Conservation (phyloP, 306 rosid genomes). For the Lathyrus oleraceus region DNA sequence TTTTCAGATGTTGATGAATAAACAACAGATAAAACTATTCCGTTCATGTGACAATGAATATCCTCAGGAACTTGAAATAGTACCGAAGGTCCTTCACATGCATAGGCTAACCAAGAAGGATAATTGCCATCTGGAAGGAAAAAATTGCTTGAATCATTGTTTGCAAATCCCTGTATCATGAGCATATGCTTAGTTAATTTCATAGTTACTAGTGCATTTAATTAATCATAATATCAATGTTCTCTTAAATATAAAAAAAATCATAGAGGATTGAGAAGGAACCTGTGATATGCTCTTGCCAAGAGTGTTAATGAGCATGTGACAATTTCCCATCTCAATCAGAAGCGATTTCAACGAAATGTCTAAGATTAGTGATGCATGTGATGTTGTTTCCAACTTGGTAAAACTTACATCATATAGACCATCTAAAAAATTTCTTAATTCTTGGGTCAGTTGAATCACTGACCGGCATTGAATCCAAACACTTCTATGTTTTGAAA, state of each 20-base stretch:
- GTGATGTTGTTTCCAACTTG: background rate
- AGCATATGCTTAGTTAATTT: too few relatives aligned
- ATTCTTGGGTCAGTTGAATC: background rate
- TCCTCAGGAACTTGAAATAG: too few relatives aligned
- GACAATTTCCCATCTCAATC: background rate
- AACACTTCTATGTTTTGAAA: conserved; percentile 9
- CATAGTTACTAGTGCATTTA: too few relatives aligned
- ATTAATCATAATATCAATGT: too few relatives aligned
- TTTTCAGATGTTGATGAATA: too few relatives aligned
- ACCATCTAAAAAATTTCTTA: background rate
- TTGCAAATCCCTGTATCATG: too few relatives aligned
- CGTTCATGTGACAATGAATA: too few relatives aligned
- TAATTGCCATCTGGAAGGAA: too few relatives aligned
- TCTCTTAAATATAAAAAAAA: background rate
- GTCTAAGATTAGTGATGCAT: background rate
- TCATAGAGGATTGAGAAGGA: background rate
- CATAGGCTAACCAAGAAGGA: too few relatives aligned
- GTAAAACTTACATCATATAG: background rate
- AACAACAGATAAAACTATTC: too few relatives aligned
- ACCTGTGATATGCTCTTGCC: conserved; percentile 4
- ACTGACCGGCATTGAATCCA: background rate
- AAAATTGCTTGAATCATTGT: too few relatives aligned
- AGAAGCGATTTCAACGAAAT: background rate
- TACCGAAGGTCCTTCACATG: too few relatives aligned
- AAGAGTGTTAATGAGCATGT: background rate